Percentiles rank a stretch among this genome's conserved stretches.
These are phyloP conservation scores for Vigna nakashimae DNA, from an alignment of 306 rosid genomes.

Conservation along the genomic window DNA sequence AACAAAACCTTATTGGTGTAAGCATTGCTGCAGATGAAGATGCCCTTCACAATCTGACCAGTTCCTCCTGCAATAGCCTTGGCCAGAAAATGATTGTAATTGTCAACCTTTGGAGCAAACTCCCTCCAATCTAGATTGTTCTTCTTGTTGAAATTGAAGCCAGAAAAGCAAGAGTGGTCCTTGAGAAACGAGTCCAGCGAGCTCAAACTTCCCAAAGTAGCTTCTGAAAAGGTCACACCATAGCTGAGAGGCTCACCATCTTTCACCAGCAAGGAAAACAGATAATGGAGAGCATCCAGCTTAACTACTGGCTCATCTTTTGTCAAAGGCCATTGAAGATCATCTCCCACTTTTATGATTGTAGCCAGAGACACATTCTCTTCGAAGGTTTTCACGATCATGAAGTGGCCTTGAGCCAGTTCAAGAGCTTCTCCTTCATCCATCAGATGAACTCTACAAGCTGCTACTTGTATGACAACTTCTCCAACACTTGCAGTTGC, in stretches of 20 bases:
- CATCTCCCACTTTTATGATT: conserved; percentile 70
- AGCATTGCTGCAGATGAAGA: conserved; percentile 90
- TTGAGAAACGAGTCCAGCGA: conserved; percentile 71
- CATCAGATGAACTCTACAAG: conserved; percentile 79
- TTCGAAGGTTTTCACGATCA: conserved; percentile 61
- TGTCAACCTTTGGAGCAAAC: conserved; percentile 88
- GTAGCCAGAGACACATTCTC: conserved; percentile 75
- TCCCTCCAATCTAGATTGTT: conserved; percentile 86
- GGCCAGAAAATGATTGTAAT: conserved; percentile 78
- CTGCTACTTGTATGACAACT: conserved; percentile 64
- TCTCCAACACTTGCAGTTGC: conserved; percentile 29
- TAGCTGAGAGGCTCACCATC: conserved; percentile 95
- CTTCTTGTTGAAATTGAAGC: conserved; percentile 47
- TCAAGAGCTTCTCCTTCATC: conserved; percentile 83
- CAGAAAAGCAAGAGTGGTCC: conserved; percentile 78
- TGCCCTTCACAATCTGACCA: conserved; percentile 93
- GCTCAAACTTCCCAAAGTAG: conserved; percentile 52
- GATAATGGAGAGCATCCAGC: conserved; percentile 68
- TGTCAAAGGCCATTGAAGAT: conserved; percentile 93
- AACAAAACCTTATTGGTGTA: conserved; percentile 81
- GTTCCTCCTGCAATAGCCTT: conserved; percentile 90
- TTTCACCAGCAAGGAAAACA: conserved; percentile 76
- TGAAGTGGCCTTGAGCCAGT: conserved; percentile 73
- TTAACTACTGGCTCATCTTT: conserved; percentile 96
- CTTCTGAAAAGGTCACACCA: conserved; percentile 73